Percentiles rank a stretch among this genome's conserved stretches.
These are phyloP conservation scores for Ogataea neopini DNA, from an alignment of 805 yeast species.

Conservation along the genomic window DNA sequence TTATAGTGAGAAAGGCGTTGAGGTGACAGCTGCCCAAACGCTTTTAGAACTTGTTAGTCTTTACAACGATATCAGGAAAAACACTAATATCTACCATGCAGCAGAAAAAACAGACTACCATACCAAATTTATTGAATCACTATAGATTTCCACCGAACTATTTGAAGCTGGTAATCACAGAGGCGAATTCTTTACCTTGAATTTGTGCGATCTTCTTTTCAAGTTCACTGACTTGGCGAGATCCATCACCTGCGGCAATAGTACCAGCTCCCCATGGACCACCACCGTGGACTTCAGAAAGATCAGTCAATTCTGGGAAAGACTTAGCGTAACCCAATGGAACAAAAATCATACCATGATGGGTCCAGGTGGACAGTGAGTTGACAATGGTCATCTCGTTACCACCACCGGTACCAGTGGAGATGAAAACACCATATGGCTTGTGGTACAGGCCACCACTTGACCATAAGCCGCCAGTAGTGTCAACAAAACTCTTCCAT, in stretches of 20 bases:
- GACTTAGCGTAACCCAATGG: slow-evolving; percentile 72
- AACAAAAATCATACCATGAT: slow-evolving; percentile 75
- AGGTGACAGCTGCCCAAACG: background rate
- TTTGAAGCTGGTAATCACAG: slow-evolving; percentile 39
- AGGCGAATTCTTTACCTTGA: slow-evolving; percentile 70
- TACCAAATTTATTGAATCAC: background rate
- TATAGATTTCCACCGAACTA: background rate
- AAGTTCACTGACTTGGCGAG: slow-evolving; percentile 62
- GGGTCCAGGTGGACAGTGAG: slow-evolving; percentile 59
- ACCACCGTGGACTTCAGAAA: slow-evolving; percentile 75
- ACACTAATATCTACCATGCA: background rate
- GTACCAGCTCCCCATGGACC: slow-evolving; percentile 90
- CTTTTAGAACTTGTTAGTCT: background rate
- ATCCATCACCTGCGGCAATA: slow-evolving; percentile 73
- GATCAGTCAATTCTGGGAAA: slow-evolving; percentile 54
- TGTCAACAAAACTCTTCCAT: slow-evolving; percentile 73
- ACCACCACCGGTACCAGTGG: slow-evolving; percentile 76
- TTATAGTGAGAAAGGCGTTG: background rate
- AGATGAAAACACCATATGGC: slow-evolving; percentile 68
- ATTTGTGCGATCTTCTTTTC: slow-evolving; percentile 63
- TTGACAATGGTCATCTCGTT: slow-evolving; percentile 70
- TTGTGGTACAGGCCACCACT: slow-evolving; percentile 68
- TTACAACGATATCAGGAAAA: background rate
- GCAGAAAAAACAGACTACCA: background rate
- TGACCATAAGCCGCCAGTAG: slow-evolving; percentile 78